phyloP scores from a whole-genome alignment of 495 filamentous ascomycete species.

The Xylaria castorea region DNA sequence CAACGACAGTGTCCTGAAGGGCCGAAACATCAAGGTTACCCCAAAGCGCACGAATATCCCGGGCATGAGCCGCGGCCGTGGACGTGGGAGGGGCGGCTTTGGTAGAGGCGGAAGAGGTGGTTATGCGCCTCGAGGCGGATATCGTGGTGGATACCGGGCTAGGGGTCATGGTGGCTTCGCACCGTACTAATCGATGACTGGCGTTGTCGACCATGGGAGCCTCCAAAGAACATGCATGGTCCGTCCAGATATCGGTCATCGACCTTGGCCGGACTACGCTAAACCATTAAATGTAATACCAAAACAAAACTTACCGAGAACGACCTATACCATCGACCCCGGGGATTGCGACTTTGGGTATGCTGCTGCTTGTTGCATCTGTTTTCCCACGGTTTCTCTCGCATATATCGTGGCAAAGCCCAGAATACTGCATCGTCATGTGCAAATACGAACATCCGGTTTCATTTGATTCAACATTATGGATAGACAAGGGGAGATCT shows the following conservation, averaged over 20 bases:
- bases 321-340: constrained; percentile 9
- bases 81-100: constrained; percentile 71
- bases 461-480: constrained; percentile 12
- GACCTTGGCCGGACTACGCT: constrained; percentile 5
- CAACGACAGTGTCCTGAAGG: constrained; percentile 96
- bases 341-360: background rate
- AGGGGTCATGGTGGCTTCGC: constrained; percentile 76
- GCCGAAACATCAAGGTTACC: constrained; percentile 93
- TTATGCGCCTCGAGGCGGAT: constrained; percentile 71
- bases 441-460: constrained; percentile 19
- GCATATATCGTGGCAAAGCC: background rate
- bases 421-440: constrained; percentile 18
- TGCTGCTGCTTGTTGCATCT: constrained; percentile 16
- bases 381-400: constrained; percentile 17
- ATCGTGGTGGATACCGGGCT: constrained; percentile 81
- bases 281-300: constrained; percentile 23
- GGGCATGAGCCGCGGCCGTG: constrained; percentile 81
- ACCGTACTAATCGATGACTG: constrained; percentile 66
- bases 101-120: constrained; percentile 69
- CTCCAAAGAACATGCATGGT: background rate
- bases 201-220: background rate
- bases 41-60: constrained; percentile 98
- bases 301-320: constrained; percentile 23
- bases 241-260: constrained; percentile 10
- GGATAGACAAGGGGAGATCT: constrained; percentile 18